Evolutionary conservation across 768 basidiomycete genomes (phyloP).

Genomic region (Xerocomus brunneocitrinus): DNA sequence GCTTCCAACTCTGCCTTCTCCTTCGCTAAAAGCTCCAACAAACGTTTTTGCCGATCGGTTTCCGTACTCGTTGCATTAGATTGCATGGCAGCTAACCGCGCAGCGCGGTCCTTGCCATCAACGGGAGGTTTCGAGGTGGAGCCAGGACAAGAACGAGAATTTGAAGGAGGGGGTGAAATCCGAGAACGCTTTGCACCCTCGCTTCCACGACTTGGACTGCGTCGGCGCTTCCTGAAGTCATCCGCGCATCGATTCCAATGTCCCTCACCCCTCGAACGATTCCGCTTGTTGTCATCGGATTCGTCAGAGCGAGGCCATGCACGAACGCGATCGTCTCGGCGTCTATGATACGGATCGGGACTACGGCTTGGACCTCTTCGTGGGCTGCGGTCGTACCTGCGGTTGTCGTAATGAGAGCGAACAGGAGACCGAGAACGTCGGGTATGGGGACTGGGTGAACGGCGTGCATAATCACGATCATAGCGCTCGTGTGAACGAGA

Average conservation of each 20-base stretch:
- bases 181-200: slow-evolving; percentile 47
- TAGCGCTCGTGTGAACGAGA: slow-evolving; percentile 30
- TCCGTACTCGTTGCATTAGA: slow-evolving; percentile 64
- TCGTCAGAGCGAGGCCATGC: slow-evolving; percentile 51
- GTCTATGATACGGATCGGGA: slow-evolving; percentile 20
- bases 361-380: slow-evolving; percentile 30
- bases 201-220: slow-evolving; percentile 32
- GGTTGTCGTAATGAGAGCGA: slow-evolving; percentile 19
- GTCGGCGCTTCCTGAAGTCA: slow-evolving; percentile 37
- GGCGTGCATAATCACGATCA: slow-evolving; percentile 26
- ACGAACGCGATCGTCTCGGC: slow-evolving; percentile 25
- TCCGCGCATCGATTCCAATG: slow-evolving; percentile 22
- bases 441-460: slow-evolving; percentile 42
- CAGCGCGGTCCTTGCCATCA: slow-evolving; percentile 57
- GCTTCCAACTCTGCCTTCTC: slow-evolving; percentile 76
- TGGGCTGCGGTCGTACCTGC: slow-evolving; percentile 18
- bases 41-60: slow-evolving; percentile 64
- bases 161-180: slow-evolving; percentile 35
- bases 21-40: slow-evolving; percentile 63
- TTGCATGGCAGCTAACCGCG: slow-evolving; percentile 89
- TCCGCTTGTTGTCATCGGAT: slow-evolving; percentile 40
- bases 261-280: slow-evolving; percentile 25
- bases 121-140: slow-evolving; percentile 14
- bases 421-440: slow-evolving; percentile 49
- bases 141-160: slow-evolving; percentile 17